Percentiles rank a stretch among this genome's conserved stretches.
phyloP scores from a whole-genome alignment of 192 early-diverging fungal species.

The Backusella psychrophila region DNA sequence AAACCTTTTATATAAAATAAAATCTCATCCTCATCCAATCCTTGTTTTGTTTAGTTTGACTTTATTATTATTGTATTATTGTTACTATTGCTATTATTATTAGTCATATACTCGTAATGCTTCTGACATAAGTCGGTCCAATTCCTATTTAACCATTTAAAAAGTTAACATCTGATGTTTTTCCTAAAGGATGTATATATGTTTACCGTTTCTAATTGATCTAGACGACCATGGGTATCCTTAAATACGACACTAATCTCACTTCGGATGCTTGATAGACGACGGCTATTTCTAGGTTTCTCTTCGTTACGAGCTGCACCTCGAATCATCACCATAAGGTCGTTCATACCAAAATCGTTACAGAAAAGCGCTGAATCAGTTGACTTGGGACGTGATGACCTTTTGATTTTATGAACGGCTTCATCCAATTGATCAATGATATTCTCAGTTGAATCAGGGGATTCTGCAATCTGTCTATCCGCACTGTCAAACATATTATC shows the following conservation, averaged over 20 bases:
- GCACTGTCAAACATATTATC: slow-evolving; percentile 1
- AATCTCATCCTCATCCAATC: slow-evolving; percentile 1
- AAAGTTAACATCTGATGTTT: background rate
- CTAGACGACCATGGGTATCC: slow-evolving; percentile 10
- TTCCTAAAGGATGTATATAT: too few relatives aligned
- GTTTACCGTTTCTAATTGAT: slow-evolving; percentile 18
- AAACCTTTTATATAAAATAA: slow-evolving; percentile 3
- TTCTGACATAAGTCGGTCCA: slow-evolving; percentile 39
- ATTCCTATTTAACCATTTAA: slow-evolving; percentile 22
- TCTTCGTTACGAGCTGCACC: slow-evolving; percentile 25
- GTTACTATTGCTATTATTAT: background rate
- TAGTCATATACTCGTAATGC: slow-evolving; percentile 24
- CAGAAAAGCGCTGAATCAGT: slow-evolving; percentile 34
- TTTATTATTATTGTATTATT: background rate
- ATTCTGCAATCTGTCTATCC: background rate
- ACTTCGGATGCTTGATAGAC: slow-evolving; percentile 2
- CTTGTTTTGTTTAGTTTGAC: background rate
- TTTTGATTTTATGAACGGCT: background rate
- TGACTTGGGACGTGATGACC: background rate
- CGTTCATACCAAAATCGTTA: slow-evolving; percentile 47
- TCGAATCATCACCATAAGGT: slow-evolving; percentile 40
- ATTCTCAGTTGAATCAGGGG: background rate
- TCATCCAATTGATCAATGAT: slow-evolving; percentile 8
- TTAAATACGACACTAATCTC: slow-evolving; percentile 17
- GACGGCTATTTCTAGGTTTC: slow-evolving; percentile 7